These are phyloP conservation scores for Leccinum barrowsii DNA, from an alignment of 768 basidiomycete genomes.

Conservation along the genomic window DNA sequence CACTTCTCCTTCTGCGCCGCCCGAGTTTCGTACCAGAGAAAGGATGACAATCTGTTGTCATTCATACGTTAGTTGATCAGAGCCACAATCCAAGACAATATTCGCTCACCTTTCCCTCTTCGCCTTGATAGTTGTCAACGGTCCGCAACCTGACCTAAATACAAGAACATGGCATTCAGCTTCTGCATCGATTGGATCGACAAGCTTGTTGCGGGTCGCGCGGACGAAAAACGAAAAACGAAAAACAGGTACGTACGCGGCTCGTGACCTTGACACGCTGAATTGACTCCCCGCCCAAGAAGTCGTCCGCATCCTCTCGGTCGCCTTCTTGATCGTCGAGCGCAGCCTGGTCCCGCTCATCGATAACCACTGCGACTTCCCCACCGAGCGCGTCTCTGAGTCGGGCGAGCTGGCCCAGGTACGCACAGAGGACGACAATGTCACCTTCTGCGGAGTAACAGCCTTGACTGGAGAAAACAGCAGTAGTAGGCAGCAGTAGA, in stretches of 20 bases:
- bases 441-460: constrained; percentile 44
- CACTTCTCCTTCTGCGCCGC: constrained; percentile 39
- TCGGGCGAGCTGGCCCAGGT: constrained; percentile 47
- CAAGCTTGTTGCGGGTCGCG: not conserved
- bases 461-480: constrained; percentile 39
- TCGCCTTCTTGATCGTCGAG: constrained; percentile 50
- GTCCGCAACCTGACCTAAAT: constrained; percentile 64
- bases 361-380: constrained; percentile 60
- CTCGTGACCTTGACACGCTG: constrained; percentile 51
- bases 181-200: not conserved
- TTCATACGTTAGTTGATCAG: not conserved
- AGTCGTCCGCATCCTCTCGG: constrained; percentile 32
- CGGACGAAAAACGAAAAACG: not conserved
- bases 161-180: not conserved
- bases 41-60: constrained; percentile 60
- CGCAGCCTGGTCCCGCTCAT: constrained; percentile 64
- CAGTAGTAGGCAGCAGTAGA: not conserved
- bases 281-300: constrained; percentile 21
- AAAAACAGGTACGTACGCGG: constrained; percentile 37
- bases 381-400: constrained; percentile 40
- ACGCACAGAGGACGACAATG: constrained; percentile 53
- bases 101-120: constrained; percentile 52
- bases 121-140: constrained; percentile 77
- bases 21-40: constrained; percentile 70
- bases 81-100: not conserved